Evolutionary conservation across 208 protist genomes (phyloP).

Genomic region (Wallacemonas collosoma): DNA sequence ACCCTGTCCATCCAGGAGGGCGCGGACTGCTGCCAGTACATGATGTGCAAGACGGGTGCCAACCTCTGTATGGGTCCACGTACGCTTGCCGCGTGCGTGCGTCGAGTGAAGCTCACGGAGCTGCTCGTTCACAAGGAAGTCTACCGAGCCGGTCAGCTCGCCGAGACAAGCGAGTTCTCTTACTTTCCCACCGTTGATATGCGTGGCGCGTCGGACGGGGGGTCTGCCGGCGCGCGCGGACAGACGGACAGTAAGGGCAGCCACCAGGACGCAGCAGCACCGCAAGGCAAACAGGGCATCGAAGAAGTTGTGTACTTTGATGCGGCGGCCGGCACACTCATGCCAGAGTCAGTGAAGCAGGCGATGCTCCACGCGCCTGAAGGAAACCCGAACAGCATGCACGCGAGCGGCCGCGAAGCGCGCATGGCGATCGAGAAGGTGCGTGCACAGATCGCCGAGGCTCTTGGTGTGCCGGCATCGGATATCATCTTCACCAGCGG

Average conservation of each 20-base stretch:
- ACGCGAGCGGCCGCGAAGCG: slow-evolving; percentile 67
- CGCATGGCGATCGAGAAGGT: slow-evolving; percentile 79
- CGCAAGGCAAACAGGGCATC: slow-evolving; percentile 14
- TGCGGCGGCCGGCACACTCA: slow-evolving; percentile 68
- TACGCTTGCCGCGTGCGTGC: slow-evolving; percentile 55
- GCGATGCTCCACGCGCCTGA: slow-evolving; percentile 68
- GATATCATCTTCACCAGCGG: slow-evolving; percentile 84
- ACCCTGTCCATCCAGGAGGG: slow-evolving; percentile 76
- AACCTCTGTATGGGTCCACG: slow-evolving; percentile 73
- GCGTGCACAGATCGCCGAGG: slow-evolving; percentile 48
- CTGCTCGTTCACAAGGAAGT: slow-evolving; percentile 64
- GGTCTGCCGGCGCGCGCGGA: background rate
- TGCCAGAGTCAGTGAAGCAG: slow-evolving; percentile 40
- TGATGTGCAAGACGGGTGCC: slow-evolving; percentile 84
- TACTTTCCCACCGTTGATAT: slow-evolving; percentile 46
- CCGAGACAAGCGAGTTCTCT: slow-evolving; percentile 37
- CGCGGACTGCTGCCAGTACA: slow-evolving; percentile 89
- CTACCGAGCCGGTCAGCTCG: slow-evolving; percentile 53
- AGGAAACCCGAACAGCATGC: slow-evolving; percentile 80
- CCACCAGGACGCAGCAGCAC: slow-evolving; percentile 10
- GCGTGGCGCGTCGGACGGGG: slow-evolving; percentile 15
- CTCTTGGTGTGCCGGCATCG: slow-evolving; percentile 56
- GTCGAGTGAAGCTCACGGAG: slow-evolving; percentile 49
- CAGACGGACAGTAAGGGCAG: background rate
- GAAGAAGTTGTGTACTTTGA: slow-evolving; percentile 72